Evolutionary conservation across 2,329 filamentous ascomycete genomes (phyloP).

Genomic region (Fusarium sp.): DNA sequence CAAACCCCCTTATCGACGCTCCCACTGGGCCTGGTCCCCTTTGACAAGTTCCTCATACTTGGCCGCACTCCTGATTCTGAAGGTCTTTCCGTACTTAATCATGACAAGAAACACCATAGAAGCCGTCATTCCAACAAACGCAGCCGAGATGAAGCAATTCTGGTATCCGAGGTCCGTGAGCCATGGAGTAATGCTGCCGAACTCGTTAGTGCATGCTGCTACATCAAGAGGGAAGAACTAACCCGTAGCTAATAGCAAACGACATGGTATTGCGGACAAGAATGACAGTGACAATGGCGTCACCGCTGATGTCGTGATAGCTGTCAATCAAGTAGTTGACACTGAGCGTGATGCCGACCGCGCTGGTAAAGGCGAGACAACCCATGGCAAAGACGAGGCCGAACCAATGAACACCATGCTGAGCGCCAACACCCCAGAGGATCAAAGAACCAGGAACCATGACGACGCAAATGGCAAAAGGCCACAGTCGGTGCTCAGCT

Average conservation of each 20-base stretch:
- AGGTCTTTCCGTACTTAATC: constrained; percentile 57
- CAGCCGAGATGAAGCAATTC: constrained; percentile 55
- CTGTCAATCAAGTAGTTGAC: constrained; percentile 55
- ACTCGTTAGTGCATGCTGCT: neutral
- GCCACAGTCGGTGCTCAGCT: constrained; percentile 55
- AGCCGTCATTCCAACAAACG: constrained; percentile 52
- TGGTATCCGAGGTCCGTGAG: constrained; percentile 53
- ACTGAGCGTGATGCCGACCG: constrained; percentile 50
- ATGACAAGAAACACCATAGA: constrained; percentile 56
- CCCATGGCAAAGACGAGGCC: constrained; percentile 55
- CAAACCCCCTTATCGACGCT: neutral
- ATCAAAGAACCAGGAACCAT: constrained; percentile 44
- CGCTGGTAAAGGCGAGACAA: constrained; percentile 46
- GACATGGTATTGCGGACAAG: constrained; percentile 52
- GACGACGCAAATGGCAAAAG: constrained; percentile 46
- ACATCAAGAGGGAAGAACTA: neutral
- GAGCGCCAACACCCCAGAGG: constrained; percentile 50
- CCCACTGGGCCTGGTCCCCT: constrained; percentile 8
- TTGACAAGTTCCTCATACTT: constrained; percentile 27
- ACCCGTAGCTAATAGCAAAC: constrained; percentile 49
- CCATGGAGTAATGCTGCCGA: constrained; percentile 58
- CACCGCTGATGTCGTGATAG: constrained; percentile 53
- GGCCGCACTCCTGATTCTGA: constrained; percentile 31
- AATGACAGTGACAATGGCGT: constrained; percentile 53
- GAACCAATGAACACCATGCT: constrained; percentile 54